Evolutionary conservation across 768 basidiomycete species (phyloP), one percentile per base, ranked within the genome.

Genomic region (Hypsizygus marmoreus): DNA sequence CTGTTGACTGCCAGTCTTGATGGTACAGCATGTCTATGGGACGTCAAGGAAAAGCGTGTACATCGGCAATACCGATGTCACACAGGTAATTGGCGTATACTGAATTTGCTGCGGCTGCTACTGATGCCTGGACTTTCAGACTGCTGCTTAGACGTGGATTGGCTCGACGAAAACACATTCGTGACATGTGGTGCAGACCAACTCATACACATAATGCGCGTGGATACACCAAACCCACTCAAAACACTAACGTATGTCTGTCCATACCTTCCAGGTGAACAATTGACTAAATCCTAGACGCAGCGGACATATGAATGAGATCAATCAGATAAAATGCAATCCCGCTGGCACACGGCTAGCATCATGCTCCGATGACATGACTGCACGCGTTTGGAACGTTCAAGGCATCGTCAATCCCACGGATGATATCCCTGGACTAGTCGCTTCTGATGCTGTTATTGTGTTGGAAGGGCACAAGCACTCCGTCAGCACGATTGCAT

Each of bases 361-460:
- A 10, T 87, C 88, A 4, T 90, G 88, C 61, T 89, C 91, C 1
- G 91, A 93, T 57, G 91, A 93, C 52, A 70, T 70, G 51, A 89
- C 88, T 0, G 84, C 86, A 14, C 81, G 86, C 28, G 76, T 92
- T 55, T 93, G 89, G 89, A 75, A 79, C 43, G 66, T 88, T 38
- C 78, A 78, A 41, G 72, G 74, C 39, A 54, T 80, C 16, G 61
- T 65, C 8, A 52, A 58, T 29, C 56, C 66, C 7, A 51, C 56
- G 19, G 73, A 77, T 24, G 56, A 59, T 39, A 74, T 76, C 43
- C 75, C 73, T 6, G 77, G 73, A 4, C 50, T 76, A 26, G 59
- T 64, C 24, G 59, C 62, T 10, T 61, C 65, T 2, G 69, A 73
- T 35, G 61, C 67, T 23, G 62, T 65, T 6, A 56, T 77, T 9